phyloP scores from a whole-genome alignment of 495 filamentous ascomycete species.

The Neurospora sp. region DNA sequence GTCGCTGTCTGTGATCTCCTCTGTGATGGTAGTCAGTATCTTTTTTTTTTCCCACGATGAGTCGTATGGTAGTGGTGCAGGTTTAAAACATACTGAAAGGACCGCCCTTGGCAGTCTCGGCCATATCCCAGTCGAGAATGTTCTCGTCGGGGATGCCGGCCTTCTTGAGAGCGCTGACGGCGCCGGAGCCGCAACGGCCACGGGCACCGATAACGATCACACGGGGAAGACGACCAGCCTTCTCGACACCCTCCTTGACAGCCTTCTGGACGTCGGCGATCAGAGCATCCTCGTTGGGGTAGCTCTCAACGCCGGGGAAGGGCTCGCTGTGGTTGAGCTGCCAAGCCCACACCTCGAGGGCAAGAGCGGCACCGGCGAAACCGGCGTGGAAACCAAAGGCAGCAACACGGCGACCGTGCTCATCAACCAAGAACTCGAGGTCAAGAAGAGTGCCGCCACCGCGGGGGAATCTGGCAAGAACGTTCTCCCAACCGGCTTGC shows the following conservation, averaged over 20 bases:
- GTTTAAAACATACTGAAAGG: slow-evolving; percentile 50
- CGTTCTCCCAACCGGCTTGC: slow-evolving; percentile 76
- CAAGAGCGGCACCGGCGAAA: slow-evolving; percentile 72
- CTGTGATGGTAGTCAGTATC: slow-evolving; percentile 10
- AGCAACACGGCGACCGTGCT: slow-evolving; percentile 68
- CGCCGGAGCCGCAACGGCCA: slow-evolving; percentile 80
- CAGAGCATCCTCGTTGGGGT: slow-evolving; percentile 66
- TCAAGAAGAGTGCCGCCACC: slow-evolving; percentile 81
- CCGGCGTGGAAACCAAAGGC: slow-evolving; percentile 66
- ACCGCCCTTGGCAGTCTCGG: slow-evolving; percentile 73
- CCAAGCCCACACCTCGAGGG: slow-evolving; percentile 82
- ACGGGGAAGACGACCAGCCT: slow-evolving; percentile 41
- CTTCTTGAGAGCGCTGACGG: slow-evolving; percentile 67
- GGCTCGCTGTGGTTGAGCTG: slow-evolving; percentile 61
- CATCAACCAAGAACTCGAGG: slow-evolving; percentile 84
- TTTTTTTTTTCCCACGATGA: not conserved
- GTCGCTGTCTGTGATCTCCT: slow-evolving; percentile 68
- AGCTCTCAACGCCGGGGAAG: slow-evolving; percentile 60
- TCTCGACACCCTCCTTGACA: slow-evolving; percentile 62
- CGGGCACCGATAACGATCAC: slow-evolving; percentile 58
- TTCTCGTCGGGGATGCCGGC: slow-evolving; percentile 64
- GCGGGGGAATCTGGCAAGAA: slow-evolving; percentile 69
- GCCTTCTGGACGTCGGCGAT: slow-evolving; percentile 64
- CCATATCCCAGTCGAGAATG: slow-evolving; percentile 87
- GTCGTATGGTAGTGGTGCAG: not conserved